These are phyloP conservation scores for Kwoniella shandongensis DNA, from an alignment of 768 basidiomycete species.

Conservation along the genomic window DNA sequence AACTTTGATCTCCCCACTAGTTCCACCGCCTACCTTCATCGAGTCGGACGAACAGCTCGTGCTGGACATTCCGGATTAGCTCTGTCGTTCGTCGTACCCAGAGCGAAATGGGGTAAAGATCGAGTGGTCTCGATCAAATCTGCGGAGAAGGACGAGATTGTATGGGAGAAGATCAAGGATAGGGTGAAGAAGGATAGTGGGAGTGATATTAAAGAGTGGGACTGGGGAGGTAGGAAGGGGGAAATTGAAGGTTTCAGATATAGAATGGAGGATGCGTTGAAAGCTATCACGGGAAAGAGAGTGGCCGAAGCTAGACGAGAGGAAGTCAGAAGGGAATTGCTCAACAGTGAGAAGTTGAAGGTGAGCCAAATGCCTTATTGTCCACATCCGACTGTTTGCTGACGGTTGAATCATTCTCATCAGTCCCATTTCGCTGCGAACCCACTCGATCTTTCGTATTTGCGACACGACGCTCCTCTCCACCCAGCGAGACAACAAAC, in stretches of 20 bases:
- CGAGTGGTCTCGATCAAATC: conserved; percentile 68
- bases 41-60: conserved; percentile 93
- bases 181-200: conserved; percentile 64
- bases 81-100: conserved; percentile 76
- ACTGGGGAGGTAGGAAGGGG: conserved; percentile 79
- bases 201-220: conserved; percentile 75
- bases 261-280: conserved; percentile 92
- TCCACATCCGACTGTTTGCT: background rate
- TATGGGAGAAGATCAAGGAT: conserved; percentile 73
- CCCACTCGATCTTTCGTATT: conserved; percentile 84
- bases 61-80: conserved; percentile 91
- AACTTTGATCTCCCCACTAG: conserved; percentile 97
- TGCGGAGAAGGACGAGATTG: conserved; percentile 71
- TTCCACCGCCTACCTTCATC: conserved; percentile 85
- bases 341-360: conserved; percentile 96
- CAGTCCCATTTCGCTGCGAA: conserved; percentile 98
- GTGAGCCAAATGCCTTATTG: conserved; percentile 56
- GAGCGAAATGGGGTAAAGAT: conserved; percentile 52
- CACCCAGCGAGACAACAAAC: conserved; percentile 85
- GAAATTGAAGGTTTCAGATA: conserved; percentile 96
- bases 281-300: conserved; percentile 79
- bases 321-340: conserved; percentile 86
- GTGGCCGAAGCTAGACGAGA: conserved; percentile 89
- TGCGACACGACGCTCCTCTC: conserved; percentile 90
- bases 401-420: background rate